Evolutionary conservation across 1,284 basidiomycete genomes (phyloP), one percentile per base, ranked within the genome.

Genomic region (Gymnopus androsaceus): DNA sequence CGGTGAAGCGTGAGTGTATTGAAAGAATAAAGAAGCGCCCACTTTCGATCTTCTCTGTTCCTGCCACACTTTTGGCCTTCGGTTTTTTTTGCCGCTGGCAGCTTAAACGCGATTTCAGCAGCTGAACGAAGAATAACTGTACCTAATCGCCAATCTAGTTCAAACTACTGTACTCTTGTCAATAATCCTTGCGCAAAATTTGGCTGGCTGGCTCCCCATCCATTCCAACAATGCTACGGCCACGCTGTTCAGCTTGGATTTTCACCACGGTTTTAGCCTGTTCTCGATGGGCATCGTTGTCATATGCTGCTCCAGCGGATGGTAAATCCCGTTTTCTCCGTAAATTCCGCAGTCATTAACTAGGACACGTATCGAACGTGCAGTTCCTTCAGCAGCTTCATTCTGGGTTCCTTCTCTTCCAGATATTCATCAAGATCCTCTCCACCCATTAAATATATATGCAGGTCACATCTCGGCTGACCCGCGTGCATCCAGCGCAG

Each of bases 391-490:
- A 7, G 92, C 93, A 12, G 86, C 92, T 1, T 90, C 91, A 0
- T 92, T 94, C 73, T 95, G 90, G 66, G 91, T 95, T 15, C 81
- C 81, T 3, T 80, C 74, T 21, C 76, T 95, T 50, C 93, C 93
- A 19, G 87, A 85, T 62, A 72, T 95, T 31, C 84, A 87, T 54
- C 83, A 90, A 68, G 82, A 90, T 71, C 76, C 77, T 15, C 72
- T 79, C 27, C 82, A 86, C 57, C 91, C 91, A 1, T 70, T 95
- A 38, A 84, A 84, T 58, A 81, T 95, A 62, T 94, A 87, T 63
- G 87, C 92, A 5, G 93, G 93, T 0, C 87, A 91, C 66, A 73
- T 95, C 25, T 77, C 88, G 15, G 88, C 92, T 1, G 92, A 95
- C 72, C 90, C 92, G 7, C 78, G 85, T 64, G 79, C 74, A 9